Evolutionary conservation across 169 alveolate genomes (phyloP).

Genomic region (Prorocentrum cordatum): DNA sequence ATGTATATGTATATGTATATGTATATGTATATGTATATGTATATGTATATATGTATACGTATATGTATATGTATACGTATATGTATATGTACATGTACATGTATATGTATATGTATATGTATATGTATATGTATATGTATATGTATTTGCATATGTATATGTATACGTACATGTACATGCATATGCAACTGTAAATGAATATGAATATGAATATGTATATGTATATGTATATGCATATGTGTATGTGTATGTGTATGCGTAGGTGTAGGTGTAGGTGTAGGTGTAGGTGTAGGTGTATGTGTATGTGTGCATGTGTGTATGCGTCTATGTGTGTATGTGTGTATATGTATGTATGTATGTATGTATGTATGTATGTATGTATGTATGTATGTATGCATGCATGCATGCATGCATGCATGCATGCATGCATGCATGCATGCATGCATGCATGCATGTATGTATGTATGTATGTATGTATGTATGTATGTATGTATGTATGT

Average conservation of each 20-base stretch:
- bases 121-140: not conserved
- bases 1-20: too few species aligned
- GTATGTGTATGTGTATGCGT: not conserved
- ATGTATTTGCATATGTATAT: not conserved
- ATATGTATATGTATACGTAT: too few species aligned
- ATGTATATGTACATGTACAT: too few species aligned
- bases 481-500: not conserved
- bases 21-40: too few species aligned
- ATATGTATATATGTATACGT: too few species aligned
- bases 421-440: not conserved
- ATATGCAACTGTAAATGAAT: not conserved
- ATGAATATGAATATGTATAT: not conserved
- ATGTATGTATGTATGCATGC: not conserved
- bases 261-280: not conserved
- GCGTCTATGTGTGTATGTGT: not conserved
- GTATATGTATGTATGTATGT: not conserved
- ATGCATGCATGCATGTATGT: not conserved
- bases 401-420: not conserved
- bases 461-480: not conserved
- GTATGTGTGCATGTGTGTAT: not conserved
- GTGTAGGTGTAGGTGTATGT: not conserved
- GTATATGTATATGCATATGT: not conserved
- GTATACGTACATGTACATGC: not conserved
- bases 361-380: not conserved
- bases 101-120: too few species aligned